These are phyloP conservation scores for Cutaneotrichosporon cavernicola DNA, from an alignment of 1,284 basidiomycete species.

Conservation along the genomic window DNA sequence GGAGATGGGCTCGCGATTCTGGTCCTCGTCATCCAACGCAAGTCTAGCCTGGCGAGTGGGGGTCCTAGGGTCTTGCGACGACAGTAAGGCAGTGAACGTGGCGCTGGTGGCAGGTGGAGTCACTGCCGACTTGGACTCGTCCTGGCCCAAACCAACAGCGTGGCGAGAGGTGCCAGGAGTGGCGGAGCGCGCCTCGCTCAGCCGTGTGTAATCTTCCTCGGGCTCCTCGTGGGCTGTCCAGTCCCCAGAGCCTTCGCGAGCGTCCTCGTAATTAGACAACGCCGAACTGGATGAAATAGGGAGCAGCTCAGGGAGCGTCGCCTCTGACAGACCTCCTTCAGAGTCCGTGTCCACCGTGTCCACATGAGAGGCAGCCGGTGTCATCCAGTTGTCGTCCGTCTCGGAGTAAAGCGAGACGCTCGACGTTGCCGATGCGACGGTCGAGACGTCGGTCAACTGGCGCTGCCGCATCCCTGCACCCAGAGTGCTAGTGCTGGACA, in stretches of 20 bases:
- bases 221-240: constrained; percentile 10
- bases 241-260: constrained; percentile 6
- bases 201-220: neutral
- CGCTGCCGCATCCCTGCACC: constrained; percentile 1
- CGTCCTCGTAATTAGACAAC: constrained; percentile 21
- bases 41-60: neutral
- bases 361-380: neutral
- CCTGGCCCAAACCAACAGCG: neutral
- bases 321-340: constrained; percentile 17
- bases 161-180: neutral
- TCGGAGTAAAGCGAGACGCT: constrained; percentile 17
- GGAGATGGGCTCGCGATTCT: neutral
- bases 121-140: neutral
- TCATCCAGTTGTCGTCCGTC: neutral
- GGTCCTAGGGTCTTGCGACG: neutral
- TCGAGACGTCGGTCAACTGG: neutral
- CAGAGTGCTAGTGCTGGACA: constrained; percentile 1
- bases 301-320: constrained; percentile 23
- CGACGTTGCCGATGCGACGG: constrained; percentile 6
- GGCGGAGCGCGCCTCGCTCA: neutral
- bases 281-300: constrained; percentile 18
- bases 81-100: neutral
- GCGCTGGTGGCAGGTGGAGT: neutral
- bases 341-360: constrained; percentile 10
- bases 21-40: neutral